phyloP scores from a whole-genome alignment of 805 yeast species.

The Barnettozyma sucrosica region DNA sequence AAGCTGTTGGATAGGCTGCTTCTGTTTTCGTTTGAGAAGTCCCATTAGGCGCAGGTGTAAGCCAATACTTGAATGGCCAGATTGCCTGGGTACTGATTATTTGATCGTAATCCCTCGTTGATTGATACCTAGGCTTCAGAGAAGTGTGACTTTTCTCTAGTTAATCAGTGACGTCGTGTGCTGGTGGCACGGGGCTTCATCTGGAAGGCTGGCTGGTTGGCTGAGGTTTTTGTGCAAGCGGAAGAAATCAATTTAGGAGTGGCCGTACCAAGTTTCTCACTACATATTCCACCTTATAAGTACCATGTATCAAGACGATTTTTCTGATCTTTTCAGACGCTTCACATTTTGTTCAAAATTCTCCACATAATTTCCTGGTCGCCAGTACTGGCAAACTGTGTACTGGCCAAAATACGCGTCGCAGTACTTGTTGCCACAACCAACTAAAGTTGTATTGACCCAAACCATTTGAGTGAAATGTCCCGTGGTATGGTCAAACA shows the following conservation, averaged over 20 bases:
- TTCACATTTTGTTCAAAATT: slow-evolving; percentile 32
- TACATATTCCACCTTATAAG: no score
- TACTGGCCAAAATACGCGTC: slow-evolving; percentile 44
- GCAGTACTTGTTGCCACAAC: slow-evolving; percentile 67
- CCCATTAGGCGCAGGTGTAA: slow-evolving; percentile 14
- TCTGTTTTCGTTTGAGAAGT: slow-evolving; percentile 17
- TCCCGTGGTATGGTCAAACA: slow-evolving; percentile 47
- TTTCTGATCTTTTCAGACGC: slow-evolving; percentile 10
- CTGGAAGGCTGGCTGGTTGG: background rate
- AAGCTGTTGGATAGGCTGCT: slow-evolving; percentile 14
- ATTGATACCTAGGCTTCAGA: background rate
- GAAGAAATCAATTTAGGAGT: background rate
- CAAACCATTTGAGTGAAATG: slow-evolving; percentile 82
- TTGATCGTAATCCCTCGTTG: background rate
- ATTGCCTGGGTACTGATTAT: background rate
- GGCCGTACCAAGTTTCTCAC: background rate
- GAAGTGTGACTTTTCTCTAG: no score
- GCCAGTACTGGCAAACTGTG: slow-evolving; percentile 62
- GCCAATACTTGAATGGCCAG: background rate
- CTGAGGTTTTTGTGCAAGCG: background rate
- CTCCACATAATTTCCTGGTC: slow-evolving; percentile 60
- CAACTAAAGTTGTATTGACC: slow-evolving; percentile 54
- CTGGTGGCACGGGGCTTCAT: no score
- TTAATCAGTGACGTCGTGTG: no score
- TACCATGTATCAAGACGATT: background rate